Evolutionary conservation across 768 basidiomycete genomes (phyloP), one percentile per base, ranked within the genome.

Genomic region (Lactifluus piperatus): DNA sequence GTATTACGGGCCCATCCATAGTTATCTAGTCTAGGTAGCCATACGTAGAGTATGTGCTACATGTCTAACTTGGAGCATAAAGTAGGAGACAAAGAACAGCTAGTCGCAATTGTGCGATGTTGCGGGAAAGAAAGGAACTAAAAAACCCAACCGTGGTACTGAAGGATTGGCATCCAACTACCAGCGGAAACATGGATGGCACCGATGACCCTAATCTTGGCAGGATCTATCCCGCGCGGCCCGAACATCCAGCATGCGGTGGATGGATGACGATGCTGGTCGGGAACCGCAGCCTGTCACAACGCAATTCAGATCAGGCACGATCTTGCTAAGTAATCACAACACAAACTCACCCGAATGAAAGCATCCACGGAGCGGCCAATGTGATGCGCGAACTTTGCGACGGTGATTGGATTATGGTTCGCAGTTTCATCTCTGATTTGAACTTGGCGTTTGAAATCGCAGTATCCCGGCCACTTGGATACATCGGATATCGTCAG

Each of bases 111-210:
- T 10, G 16, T 26, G n/a, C 32, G 29, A 14, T 9, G 26, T 18
- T 8, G 8, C n/a, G n/a, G n/a, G n/a, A 6, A 14, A 18, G 4
- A 26, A 54, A n/a, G 26, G 26, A 5, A 26, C 44, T 46, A 61
- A 26, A 41, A 22, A 3, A 61, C 26, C n/a, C 41, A 60, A 16
- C 20, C 29, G 5, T 22, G 29, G 13, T 56, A 50, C 36, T 61
- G 60, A 34, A 62, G 57, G n/a, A 62, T 62, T 9, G 61, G 61
- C 61, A 62, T 62, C 61, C 61, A 62, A 9, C 57, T 47, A 13
- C 61, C 61, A 5, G 51, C 51, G 5, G 61, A 62, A 24, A 59
- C 61, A 7, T 62, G 57, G 3, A 62, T 30, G 16, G 48, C 57
- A 5, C 61, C 61, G 20, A 62, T 59, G 5, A 62, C 20, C 18